These are phyloP conservation scores for Leccinum incarnatum DNA, from an alignment of 768 basidiomycete species.

Conservation along the genomic window DNA sequence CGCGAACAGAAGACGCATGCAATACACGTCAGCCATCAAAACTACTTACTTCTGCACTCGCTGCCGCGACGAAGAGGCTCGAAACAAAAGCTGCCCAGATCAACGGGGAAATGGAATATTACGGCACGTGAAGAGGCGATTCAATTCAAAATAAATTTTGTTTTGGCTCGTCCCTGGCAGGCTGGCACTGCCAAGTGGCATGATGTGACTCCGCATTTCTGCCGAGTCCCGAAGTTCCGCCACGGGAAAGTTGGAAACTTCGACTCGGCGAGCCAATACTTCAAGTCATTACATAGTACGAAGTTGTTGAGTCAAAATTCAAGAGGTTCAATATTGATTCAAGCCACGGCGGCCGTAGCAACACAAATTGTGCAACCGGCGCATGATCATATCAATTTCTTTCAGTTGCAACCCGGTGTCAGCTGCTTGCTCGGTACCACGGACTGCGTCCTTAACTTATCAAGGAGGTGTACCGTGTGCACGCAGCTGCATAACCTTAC, in stretches of 20 bases:
- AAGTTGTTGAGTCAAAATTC: too few species aligned
- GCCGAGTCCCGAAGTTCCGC: neutral
- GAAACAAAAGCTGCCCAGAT: neutral
- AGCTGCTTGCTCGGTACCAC: neutral
- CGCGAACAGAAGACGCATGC: neutral
- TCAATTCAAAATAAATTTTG: slow-evolving; percentile 3
- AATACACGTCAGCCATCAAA: neutral
- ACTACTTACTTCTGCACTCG: neutral
- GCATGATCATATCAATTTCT: neutral
- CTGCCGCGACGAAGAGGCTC: neutral
- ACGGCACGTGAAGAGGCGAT: neutral
- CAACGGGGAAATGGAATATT: slow-evolving; percentile 9
- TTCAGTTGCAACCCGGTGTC: neutral
- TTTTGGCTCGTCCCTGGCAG: neutral
- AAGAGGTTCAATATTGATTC: too few species aligned
- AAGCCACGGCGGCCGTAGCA: neutral
- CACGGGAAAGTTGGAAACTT: neutral
- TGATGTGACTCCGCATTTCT: neutral
- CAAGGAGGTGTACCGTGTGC: neutral
- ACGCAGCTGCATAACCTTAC: neutral
- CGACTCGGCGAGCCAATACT: neutral
- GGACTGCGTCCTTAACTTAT: neutral
- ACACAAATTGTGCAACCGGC: too few species aligned
- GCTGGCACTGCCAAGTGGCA: neutral
- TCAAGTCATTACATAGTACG: too few species aligned